Percentiles rank a stretch among this genome's conserved stretches.
Evolutionary conservation across 2,329 filamentous ascomycete genomes (phyloP).

Genomic region (Pyrenophora teres): DNA sequence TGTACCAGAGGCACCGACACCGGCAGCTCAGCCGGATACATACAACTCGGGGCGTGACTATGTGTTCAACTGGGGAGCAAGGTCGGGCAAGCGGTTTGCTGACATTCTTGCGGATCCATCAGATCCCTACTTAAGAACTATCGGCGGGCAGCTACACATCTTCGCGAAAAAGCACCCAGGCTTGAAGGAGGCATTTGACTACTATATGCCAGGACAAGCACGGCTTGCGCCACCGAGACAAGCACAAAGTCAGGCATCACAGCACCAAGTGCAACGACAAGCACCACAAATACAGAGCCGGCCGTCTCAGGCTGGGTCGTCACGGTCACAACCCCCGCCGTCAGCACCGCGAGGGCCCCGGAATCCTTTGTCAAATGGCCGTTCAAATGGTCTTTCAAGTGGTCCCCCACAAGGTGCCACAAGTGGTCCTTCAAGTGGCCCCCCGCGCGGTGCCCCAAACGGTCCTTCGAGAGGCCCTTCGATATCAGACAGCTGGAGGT

Average conservation of each 20-base stretch:
- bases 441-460: background rate
- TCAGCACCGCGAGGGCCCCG: background rate
- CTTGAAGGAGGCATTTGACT: constrained; percentile 31
- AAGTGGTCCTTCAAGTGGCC: background rate
- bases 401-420: background rate
- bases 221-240: constrained; percentile 5
- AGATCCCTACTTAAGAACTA: constrained; percentile 29
- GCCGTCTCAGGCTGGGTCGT: background rate
- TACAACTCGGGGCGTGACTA: constrained; percentile 23
- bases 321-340: background rate
- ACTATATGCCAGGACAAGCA: constrained; percentile 25
- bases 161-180: constrained; percentile 25
- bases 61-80: constrained; percentile 25
- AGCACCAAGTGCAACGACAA: constrained; percentile 3
- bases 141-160: constrained; percentile 26
- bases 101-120: constrained; percentile 12
- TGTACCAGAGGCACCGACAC: background rate
- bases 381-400: background rate
- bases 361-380: background rate
- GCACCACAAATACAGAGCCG: constrained; percentile 1
- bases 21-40: constrained; percentile 1
- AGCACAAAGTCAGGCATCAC: constrained; percentile 1
- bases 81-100: constrained; percentile 22
- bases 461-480: background rate
- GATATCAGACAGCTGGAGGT: constrained; percentile 7